Conservation (phyloP, 257 asterid species). For the Fraxinus americana region DNA sequence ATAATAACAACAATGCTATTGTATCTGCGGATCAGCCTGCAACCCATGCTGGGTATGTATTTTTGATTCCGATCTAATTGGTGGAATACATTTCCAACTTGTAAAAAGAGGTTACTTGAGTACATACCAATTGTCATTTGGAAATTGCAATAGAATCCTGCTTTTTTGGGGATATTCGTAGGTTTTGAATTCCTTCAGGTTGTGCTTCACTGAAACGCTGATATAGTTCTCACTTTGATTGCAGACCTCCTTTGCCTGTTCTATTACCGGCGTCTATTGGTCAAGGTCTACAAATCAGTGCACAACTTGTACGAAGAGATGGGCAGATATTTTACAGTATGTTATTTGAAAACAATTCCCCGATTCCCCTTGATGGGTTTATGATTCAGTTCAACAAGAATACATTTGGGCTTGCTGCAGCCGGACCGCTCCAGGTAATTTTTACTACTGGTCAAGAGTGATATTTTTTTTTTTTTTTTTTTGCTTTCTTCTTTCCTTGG, state of each 20-base stretch:
- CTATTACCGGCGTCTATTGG: slow-evolving; percentile 70
- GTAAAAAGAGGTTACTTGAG: neutral
- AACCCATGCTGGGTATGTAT: slow-evolving; percentile 60
- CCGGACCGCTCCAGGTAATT: slow-evolving; percentile 85
- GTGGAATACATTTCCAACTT: neutral
- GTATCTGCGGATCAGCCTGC: slow-evolving; percentile 71
- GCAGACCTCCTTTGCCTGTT: slow-evolving; percentile 88
- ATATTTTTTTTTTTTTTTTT: neutral
- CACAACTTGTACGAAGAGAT: slow-evolving; percentile 79
- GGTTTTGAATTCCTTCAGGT: slow-evolving; percentile 3
- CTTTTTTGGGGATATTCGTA: neutral
- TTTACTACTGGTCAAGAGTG: neutral
- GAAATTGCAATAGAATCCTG: slow-evolving; percentile 12
- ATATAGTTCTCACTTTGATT: slow-evolving; percentile 30
- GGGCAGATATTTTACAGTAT: slow-evolving; percentile 91
- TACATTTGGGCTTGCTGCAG: slow-evolving; percentile 94
- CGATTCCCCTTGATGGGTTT: slow-evolving; percentile 83
- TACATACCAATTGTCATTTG: neutral
- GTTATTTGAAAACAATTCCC: slow-evolving; percentile 86
- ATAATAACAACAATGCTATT: slow-evolving; percentile 62
- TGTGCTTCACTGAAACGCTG: slow-evolving; percentile 16
- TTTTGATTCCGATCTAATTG: neutral
- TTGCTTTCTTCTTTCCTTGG: neutral
- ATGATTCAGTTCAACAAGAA: slow-evolving; percentile 99
- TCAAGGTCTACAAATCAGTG: slow-evolving; percentile 96